Evolutionary conservation across 2,329 filamentous ascomycete genomes (phyloP).

Genomic region (Teratosphaeria nubilosa): DNA sequence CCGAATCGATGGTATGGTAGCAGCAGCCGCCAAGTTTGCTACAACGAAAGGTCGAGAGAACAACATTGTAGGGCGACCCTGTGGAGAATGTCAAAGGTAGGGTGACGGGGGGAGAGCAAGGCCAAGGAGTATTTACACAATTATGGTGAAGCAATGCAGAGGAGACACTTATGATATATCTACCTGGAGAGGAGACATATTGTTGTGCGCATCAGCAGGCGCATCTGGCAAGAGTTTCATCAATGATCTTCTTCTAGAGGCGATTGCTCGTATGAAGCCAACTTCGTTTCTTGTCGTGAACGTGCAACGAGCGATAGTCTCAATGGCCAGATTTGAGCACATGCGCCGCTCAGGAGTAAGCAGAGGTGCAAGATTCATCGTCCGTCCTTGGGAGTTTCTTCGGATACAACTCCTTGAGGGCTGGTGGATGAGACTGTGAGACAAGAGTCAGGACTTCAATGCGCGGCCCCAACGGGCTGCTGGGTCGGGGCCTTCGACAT

Average conservation of each 20-base stretch:
- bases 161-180: background rate
- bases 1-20: background rate
- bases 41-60: background rate
- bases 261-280: background rate
- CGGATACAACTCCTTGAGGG: too few species aligned
- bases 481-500: too few species aligned
- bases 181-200: background rate
- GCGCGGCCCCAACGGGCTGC: too few species aligned
- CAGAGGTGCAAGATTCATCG: background rate
- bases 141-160: background rate
- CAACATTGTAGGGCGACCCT: background rate
- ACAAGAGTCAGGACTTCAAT: too few species aligned
- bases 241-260: background rate
- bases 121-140: background rate
- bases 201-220: background rate
- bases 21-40: background rate
- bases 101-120: background rate
- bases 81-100: background rate
- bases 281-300: background rate
- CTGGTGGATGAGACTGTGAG: too few species aligned
- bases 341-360: background rate
- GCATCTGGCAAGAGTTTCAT: background rate
- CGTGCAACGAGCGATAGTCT: background rate
- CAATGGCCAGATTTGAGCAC: background rate
- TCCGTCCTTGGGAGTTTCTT: too few species aligned